Percentiles rank a stretch among this genome's conserved stretches.
These are phyloP conservation scores for Apiotrichum gracile DNA, from an alignment of 1,284 basidiomycete genomes.

Conservation along the genomic window DNA sequence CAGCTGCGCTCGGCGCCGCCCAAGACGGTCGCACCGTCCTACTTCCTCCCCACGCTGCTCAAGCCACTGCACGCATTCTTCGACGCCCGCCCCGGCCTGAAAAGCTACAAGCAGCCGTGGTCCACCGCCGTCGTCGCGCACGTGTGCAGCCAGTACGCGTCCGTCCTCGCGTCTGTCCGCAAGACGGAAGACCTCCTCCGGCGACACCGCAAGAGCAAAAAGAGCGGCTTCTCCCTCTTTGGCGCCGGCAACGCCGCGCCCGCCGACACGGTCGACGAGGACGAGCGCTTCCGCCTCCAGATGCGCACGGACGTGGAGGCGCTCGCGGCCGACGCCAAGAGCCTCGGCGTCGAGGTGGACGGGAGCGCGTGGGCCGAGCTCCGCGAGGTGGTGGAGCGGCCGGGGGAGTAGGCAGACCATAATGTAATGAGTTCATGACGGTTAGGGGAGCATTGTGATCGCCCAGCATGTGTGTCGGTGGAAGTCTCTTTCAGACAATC, in stretches of 20 bases:
- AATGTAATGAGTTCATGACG: too few species aligned
- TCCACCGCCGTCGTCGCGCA: constrained; percentile 64
- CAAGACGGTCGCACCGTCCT: constrained; percentile 59
- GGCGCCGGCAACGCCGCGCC: constrained; percentile 16
- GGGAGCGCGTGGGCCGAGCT: constrained; percentile 48
- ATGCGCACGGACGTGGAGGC: constrained; percentile 80
- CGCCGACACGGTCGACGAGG: constrained; percentile 48
- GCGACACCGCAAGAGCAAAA: constrained; percentile 77
- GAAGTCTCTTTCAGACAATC: too few species aligned
- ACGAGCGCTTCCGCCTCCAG: constrained; percentile 63
- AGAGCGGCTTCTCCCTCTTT: constrained; percentile 66
- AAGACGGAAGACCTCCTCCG: constrained; percentile 84
- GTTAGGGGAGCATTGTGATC: too few species aligned
- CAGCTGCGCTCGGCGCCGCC: constrained; percentile 57
- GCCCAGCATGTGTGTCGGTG: too few species aligned
- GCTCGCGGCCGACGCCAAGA: constrained; percentile 65
- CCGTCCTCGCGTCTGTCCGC: constrained; percentile 68
- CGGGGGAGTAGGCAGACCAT: constrained; percentile 19
- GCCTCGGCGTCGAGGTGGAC: constrained; percentile 62
- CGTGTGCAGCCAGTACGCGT: constrained; percentile 57
- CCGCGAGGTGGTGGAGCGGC: constrained; percentile 34
- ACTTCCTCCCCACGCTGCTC: constrained; percentile 74
- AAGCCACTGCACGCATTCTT: constrained; percentile 77
- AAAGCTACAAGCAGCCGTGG: constrained; percentile 55
- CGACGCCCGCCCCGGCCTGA: constrained; percentile 55